A percentile compares a stretch with the other conserved stretches of the same genome.
These are phyloP conservation scores for Perilla frutescens DNA, from an alignment of 257 asterid genomes.

Conservation along the genomic window DNA sequence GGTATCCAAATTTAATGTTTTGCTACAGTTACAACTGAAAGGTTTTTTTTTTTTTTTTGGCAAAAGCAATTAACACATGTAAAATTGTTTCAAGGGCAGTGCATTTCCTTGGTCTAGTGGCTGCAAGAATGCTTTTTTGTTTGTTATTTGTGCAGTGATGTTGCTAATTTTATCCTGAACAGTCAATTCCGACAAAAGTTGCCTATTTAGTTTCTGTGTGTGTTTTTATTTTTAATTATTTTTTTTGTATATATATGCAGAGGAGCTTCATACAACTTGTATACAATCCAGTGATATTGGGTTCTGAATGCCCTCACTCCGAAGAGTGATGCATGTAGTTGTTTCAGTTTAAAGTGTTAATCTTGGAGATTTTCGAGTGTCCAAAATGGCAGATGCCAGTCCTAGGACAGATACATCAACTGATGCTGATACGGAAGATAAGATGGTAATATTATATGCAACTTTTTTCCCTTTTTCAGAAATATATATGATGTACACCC, in stretches of 20 bases:
- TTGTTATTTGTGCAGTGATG: background rate
- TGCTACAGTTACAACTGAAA: background rate
- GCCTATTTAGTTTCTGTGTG: slow-evolving; percentile 7
- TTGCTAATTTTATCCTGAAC: slow-evolving; percentile 1
- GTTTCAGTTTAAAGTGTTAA: slow-evolving; percentile 34
- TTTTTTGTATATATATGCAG: slow-evolving; percentile 18
- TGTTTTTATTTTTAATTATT: background rate
- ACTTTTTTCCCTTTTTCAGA: background rate
- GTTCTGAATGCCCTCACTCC: slow-evolving; percentile 28
- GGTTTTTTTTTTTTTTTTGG: background rate
- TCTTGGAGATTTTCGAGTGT: slow-evolving; percentile 41
- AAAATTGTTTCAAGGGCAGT: background rate
- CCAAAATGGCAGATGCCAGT: slow-evolving; percentile 80
- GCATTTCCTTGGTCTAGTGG: background rate
- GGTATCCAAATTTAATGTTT: background rate
- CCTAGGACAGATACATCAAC: slow-evolving; percentile 88
- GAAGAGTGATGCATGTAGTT: slow-evolving; percentile 34
- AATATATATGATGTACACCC: background rate
- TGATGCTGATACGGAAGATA: slow-evolving; percentile 95
- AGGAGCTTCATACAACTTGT: slow-evolving; percentile 28
- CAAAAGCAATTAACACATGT: background rate
- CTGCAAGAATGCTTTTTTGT: slow-evolving; percentile 2
- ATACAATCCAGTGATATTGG: slow-evolving; percentile 25
- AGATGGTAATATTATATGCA: slow-evolving; percentile 54
- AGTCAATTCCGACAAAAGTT: slow-evolving; percentile 13